A percentile compares a stretch with the other conserved stretches of the same genome.
Evolutionary conservation across 371 early-diverging fungal genomes (phyloP).

Genomic region (Mucor lusitanicus): DNA sequence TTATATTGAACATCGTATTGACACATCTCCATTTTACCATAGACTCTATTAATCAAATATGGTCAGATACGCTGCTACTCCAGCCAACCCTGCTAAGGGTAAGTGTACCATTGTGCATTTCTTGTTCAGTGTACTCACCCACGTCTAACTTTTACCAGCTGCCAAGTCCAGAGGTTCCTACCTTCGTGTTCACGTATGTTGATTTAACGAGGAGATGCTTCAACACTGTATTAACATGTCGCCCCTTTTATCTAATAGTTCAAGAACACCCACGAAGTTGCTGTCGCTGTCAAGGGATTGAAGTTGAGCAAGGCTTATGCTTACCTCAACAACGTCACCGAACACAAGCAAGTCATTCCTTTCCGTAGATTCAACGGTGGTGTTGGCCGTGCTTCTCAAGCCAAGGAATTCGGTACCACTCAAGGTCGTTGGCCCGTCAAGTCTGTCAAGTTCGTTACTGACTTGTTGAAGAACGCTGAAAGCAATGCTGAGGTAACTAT

Average conservation of each 20-base stretch:
- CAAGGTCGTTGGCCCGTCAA: constrained; percentile 99
- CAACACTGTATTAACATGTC: not conserved
- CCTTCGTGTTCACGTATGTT: constrained; percentile 40
- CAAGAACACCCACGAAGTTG: constrained; percentile 99
- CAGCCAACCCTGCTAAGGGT: constrained; percentile 57
- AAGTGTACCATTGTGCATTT: constrained; percentile 11
- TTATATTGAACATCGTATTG: not conserved
- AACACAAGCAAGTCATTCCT: constrained; percentile 98
- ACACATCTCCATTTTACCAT: not conserved
- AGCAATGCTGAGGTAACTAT: constrained; percentile 87
- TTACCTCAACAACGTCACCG: constrained; percentile 96
- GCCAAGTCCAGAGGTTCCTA: constrained; percentile 42
- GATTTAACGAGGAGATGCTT: not conserved
- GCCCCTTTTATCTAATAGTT: constrained; percentile 40
- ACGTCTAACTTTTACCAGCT: constrained; percentile 15
- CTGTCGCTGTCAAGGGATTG: constrained; percentile 93
- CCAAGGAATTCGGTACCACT: constrained; percentile 91
- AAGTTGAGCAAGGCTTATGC: constrained; percentile 92
- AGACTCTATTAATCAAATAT: constrained; percentile 31
- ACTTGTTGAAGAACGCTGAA: constrained; percentile 97
- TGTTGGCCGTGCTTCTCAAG: constrained; percentile 98
- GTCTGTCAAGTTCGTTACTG: constrained; percentile 91
- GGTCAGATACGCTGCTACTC: constrained; percentile 64
- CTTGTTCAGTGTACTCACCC: not conserved
- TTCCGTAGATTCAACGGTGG: constrained; percentile 98